Conservation (phyloP, 139 green algal species). For the Yamagishiella unicocca region DNA sequence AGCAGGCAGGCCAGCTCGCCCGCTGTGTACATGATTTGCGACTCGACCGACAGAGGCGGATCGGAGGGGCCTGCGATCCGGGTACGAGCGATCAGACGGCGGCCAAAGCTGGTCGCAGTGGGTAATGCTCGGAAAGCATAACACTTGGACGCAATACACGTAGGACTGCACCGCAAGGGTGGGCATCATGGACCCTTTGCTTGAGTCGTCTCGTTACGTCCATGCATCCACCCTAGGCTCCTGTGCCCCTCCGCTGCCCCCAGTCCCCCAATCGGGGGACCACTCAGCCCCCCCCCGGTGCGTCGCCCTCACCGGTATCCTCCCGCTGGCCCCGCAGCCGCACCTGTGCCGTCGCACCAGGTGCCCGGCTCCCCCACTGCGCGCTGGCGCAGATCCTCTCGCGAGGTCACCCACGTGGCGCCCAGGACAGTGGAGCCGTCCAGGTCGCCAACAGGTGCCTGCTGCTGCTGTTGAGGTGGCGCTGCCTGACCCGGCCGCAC, state of each 20-base stretch:
- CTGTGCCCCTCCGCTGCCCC: too few relatives aligned
- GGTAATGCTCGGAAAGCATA: too few relatives aligned
- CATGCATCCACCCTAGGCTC: too few relatives aligned
- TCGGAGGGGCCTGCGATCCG: constrained; percentile 40
- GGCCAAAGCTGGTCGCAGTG: too few relatives aligned
- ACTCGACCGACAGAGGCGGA: constrained; percentile 32
- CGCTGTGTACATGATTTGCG: constrained; percentile 53
- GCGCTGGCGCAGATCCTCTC: constrained; percentile 17
- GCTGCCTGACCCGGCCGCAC: neutral
- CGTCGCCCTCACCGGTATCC: neutral
- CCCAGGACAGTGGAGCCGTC: neutral
- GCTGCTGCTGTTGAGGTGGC: neutral
- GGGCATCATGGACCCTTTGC: too few relatives aligned
- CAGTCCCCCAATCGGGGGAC: too few relatives aligned
- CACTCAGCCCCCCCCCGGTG: neutral
- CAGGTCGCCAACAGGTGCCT: neutral
- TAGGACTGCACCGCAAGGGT: too few relatives aligned
- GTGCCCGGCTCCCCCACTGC: constrained; percentile 32
- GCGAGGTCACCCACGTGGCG: neutral
- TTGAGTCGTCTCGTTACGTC: too few relatives aligned
- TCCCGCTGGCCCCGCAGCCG: neutral
- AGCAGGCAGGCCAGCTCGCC: constrained; percentile 69
- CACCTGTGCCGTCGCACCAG: constrained; percentile 67
- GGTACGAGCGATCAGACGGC: too few relatives aligned
- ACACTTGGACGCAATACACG: too few relatives aligned